Evolutionary conservation across 2,329 filamentous ascomycete genomes (phyloP), one percentile per base, ranked within the genome.

Genomic region (Exophiala xenobiotica): DNA sequence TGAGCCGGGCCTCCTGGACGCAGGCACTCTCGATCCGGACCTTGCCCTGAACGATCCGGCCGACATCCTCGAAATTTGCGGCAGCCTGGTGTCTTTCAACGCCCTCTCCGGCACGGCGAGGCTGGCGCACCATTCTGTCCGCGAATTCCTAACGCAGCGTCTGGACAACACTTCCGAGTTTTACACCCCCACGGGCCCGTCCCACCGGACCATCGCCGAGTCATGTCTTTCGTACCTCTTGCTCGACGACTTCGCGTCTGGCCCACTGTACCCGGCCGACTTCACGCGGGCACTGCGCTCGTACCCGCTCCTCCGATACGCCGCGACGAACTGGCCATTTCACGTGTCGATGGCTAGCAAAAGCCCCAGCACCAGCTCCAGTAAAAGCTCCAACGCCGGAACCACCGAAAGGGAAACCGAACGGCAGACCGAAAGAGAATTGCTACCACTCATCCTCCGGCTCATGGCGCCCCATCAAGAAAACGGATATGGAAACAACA

Each of bases 61-160:
- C 9, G 55, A 57, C 16, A 37, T 55, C 12, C 48, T 57, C 8
- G 55, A 57, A n/a, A 57, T 57, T 20, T 57, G 55, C 35, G 48
- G 55, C 19, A 54, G 46, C n/a, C 27, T 57, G 19, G 35, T 55
- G 14, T 20, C 52, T n/a, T 57, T 38, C 26, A 50, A 53, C 40
- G 14, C 39, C 1, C 4, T 46, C 8, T 54, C 55, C 6, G 14
- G 45, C 9, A 53, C 50, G 16, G 37, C 40, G 8, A 35, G 49
- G 8, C 29, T 57, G 4, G 51, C 55, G 4, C 55, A 57, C 37
- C 55, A 57, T 27, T 57, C 55, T 1, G 55, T 57, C 14, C 51
- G 55, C 9, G 55, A 57, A 38, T 55, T 40, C 20, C 42, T 57
- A 12, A 50, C 50, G 1, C 51, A 42, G 6, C 23, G 55, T 7